Conservation (phyloP, 1,284 basidiomycete genomes). For the Dichomitus squalens region DNA sequence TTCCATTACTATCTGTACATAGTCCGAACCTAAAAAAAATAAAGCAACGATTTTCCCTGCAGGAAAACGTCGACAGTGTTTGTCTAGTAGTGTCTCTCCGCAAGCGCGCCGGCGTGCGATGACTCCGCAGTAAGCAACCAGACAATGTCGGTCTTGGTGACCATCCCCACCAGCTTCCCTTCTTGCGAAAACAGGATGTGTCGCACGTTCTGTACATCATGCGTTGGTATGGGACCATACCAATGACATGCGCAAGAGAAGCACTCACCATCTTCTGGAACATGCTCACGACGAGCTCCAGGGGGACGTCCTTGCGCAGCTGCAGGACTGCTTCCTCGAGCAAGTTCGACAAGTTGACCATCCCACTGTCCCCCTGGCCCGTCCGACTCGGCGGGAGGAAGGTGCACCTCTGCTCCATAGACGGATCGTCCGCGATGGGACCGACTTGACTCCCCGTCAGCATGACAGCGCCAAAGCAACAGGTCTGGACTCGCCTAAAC, state of each 20-base stretch:
- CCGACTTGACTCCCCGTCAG: slow-evolving; percentile 25
- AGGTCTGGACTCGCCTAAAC: slow-evolving; percentile 45
- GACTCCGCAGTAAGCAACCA: slow-evolving; percentile 60
- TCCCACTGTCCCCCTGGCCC: slow-evolving; percentile 24
- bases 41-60: neutral
- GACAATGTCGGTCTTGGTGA: slow-evolving; percentile 71
- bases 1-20: slow-evolving; percentile 89
- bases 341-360: slow-evolving; percentile 50
- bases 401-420: slow-evolving; percentile 39
- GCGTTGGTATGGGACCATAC: neutral
- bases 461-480: neutral
- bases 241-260: too few species aligned
- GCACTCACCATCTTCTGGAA: slow-evolving; percentile 68
- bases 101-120: slow-evolving; percentile 52
- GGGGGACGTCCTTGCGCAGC: slow-evolving; percentile 65
- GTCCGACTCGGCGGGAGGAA: slow-evolving; percentile 34
- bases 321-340: slow-evolving; percentile 64
- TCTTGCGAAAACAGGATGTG: slow-evolving; percentile 67
- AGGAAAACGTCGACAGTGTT: too few species aligned
- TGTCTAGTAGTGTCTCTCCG: slow-evolving; percentile 18
- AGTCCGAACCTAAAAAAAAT: slow-evolving; percentile 23
- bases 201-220: slow-evolving; percentile 54
- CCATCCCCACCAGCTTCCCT: slow-evolving; percentile 62
- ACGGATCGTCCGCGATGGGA: slow-evolving; percentile 34
- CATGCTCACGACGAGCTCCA: slow-evolving; percentile 70